These are phyloP conservation scores for Apiospora koreana DNA, from an alignment of 2,329 filamentous ascomycete species.

Conservation along the genomic window DNA sequence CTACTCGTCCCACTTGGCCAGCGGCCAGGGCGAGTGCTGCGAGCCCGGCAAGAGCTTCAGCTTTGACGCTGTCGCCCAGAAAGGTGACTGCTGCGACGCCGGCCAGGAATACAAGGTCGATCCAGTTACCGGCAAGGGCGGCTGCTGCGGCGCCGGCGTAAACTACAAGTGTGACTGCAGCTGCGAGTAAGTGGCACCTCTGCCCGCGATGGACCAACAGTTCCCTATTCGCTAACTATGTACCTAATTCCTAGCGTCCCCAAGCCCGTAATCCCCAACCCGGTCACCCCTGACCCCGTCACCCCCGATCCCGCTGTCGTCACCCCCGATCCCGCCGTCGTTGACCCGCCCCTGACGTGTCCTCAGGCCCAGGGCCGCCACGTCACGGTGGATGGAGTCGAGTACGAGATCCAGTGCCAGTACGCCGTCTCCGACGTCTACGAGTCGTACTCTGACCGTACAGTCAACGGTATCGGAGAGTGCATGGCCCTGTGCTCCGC, in stretches of 20 bases:
- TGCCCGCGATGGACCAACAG: rapidly evolving
- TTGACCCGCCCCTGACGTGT: background rate
- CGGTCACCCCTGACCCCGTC: background rate
- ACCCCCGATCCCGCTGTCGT: background rate
- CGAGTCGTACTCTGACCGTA: background rate
- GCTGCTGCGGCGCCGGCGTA: background rate
- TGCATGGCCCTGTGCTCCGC: background rate
- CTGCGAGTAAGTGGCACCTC: background rate
- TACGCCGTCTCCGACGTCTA: background rate
- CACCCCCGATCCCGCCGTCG: background rate
- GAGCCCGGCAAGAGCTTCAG: background rate
- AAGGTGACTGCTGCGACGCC: background rate
- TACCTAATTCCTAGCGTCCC: background rate
- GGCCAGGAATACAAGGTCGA: background rate
- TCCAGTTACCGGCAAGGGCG: background rate
- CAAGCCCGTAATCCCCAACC: background rate
- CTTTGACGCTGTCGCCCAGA: background rate
- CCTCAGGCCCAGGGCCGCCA: background rate
- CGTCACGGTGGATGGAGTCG: background rate
- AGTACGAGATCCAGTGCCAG: background rate
- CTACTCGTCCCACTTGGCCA: background rate
- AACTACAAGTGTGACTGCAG: background rate
- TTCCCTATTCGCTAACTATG: background rate
- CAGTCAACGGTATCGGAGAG: background rate
- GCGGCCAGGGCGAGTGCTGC: background rate